Evolutionary conservation across 371 early-diverging fungal species (phyloP).

Genomic region (Mucor piriformis): DNA sequence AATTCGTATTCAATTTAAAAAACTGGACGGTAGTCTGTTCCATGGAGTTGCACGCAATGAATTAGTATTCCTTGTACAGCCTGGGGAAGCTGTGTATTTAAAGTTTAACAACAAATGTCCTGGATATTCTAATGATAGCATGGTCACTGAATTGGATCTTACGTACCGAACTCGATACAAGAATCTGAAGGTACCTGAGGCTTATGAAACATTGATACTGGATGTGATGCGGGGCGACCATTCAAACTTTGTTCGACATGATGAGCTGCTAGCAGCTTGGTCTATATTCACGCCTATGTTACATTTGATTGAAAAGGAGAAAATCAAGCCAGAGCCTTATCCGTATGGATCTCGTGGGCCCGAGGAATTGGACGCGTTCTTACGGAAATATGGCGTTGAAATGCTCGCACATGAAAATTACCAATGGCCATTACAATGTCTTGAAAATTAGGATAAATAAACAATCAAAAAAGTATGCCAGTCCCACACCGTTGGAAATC

Average conservation of each 20-base stretch:
- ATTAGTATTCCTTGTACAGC: conserved; percentile 93
- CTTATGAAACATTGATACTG: conserved; percentile 91
- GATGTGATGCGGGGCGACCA: conserved; percentile 91
- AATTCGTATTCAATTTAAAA: conserved; percentile 93
- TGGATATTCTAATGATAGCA: conserved; percentile 66
- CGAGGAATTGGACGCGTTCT: conserved; percentile 68
- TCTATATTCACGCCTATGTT: conserved; percentile 94
- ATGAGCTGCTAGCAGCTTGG: conserved; percentile 96
- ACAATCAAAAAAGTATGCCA: not conserved
- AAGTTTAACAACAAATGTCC: conserved; percentile 94
- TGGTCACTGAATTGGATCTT: conserved; percentile 90
- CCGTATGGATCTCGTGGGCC: conserved; percentile 92
- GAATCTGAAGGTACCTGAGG: conserved; percentile 90
- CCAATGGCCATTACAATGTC: conserved; percentile 26
- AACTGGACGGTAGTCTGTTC: conserved; percentile 81
- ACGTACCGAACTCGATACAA: conserved; percentile 86
- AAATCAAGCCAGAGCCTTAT: conserved; percentile 78
- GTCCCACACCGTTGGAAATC: too few species aligned
- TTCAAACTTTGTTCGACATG: conserved; percentile 95
- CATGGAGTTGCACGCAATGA: conserved; percentile 83
- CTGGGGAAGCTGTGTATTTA: conserved; percentile 93
- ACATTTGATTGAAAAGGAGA: conserved; percentile 78
- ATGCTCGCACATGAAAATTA: conserved; percentile 19
- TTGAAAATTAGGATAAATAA: conserved; percentile 10
- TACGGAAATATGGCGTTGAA: conserved; percentile 64